A percentile compares a stretch with the other conserved stretches of the same genome.
Evolutionary conservation across 108 stramenopile genomes (phyloP).

Genomic region (Ochromonas danica): DNA sequence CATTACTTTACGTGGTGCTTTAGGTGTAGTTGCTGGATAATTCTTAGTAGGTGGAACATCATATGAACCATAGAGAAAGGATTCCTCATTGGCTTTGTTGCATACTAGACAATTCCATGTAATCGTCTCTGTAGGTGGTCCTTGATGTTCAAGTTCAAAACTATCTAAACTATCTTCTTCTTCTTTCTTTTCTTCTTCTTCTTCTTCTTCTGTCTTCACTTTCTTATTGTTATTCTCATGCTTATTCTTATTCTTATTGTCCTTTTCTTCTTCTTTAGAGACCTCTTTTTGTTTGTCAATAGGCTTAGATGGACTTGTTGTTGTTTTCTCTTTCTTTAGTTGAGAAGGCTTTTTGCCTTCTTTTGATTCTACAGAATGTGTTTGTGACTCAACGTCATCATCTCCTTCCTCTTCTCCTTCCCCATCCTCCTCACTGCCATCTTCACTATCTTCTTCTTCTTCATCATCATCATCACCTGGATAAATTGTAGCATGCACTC

Average conservation of each 20-base stretch:
- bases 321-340: background rate
- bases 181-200: background rate
- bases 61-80: no score
- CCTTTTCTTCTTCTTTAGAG: background rate
- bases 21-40: no score
- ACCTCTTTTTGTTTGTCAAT: no score
- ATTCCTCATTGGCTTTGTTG: background rate
- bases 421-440: background rate
- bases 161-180: background rate
- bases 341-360: background rate
- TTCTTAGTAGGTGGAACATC: no score
- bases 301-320: background rate
- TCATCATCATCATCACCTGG: slow-evolving; percentile 9
- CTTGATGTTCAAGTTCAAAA: no score
- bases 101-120: slow-evolving; percentile 1
- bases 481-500: background rate
- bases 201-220: background rate
- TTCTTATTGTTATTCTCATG: background rate
- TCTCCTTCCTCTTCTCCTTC: slow-evolving; percentile 25
- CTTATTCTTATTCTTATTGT: background rate
- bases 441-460: slow-evolving; percentile 2
- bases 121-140: background rate
- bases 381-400: background rate
- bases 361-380: background rate
- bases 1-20: background rate